Base-by-base conservation (phyloP, 2,329 filamentous ascomycete genomes). In the Ophiocordyceps robertsii region DNA sequence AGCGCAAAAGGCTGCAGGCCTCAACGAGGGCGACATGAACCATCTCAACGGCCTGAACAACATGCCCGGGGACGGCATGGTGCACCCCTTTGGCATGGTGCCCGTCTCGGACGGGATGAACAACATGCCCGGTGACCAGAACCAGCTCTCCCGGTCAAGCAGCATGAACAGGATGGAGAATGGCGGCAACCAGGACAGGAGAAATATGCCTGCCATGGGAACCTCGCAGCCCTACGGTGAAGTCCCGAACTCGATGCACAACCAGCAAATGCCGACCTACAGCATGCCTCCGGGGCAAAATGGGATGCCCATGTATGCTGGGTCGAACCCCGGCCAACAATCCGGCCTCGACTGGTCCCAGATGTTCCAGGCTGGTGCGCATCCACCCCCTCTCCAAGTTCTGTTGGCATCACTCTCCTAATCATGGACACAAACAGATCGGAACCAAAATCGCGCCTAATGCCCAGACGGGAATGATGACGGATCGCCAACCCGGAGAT, bases 341-440 rank as follows among this genome's bases (percentile, higher is more conserved):
- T 68, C 70, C 59, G 64, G 72, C 68, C 67, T 82, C 68, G 82
- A 86, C 66, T 87, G 82, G 82, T 74, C 80, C 57, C 75, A 82
- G 60, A 83, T 87, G 77, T 85, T 85, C 69, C 81, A 80, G 68
- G 64, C 79, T 68, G 79, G 78, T 73, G 71, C 75, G 67, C 75
- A 81, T 64, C 69, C 77, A 64, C 68, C 71, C 13, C 63, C 73
- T 75, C 68, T 74, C 69, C 65, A 67, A 67, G 69, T 72, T 12
- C 24, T 19, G 59, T 78, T 75, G 65, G 66, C 44, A 49, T 47
- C 45, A 42, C 43, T 40, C 70, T 61, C 66, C 80, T 72, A 80
- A 80, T 70, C 69, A 74, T 72, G 71, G 73, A 63, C 73, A 80
- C 67, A 77, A 70, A 63, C 80, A 80, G 71, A 82, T 76, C 69